Evolutionary conservation across 1,284 basidiomycete genomes (phyloP).

Genomic region (Phellopilus nigrolimitatus): DNA sequence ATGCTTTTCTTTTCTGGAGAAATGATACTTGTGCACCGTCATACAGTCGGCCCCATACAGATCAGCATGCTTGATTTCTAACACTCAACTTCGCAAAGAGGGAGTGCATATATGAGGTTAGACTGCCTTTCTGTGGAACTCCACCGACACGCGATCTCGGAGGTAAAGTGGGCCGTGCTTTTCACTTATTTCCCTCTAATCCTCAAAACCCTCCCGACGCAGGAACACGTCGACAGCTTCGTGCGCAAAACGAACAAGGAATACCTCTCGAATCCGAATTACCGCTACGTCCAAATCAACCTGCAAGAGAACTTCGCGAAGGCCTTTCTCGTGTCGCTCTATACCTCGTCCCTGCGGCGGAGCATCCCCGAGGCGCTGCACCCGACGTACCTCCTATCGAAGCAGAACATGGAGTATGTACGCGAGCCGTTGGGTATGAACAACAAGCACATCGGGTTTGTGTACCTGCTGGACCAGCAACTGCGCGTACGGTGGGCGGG

Average conservation of each 20-base stretch:
- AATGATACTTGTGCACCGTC: too few relatives aligned
- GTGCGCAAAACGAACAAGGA: slow-evolving; percentile 57
- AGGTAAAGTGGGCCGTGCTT: slow-evolving; percentile 46
- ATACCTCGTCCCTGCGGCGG: slow-evolving; percentile 68
- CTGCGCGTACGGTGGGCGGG: slow-evolving; percentile 91
- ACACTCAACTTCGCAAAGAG: too few relatives aligned
- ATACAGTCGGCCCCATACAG: too few relatives aligned
- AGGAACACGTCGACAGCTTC: slow-evolving; percentile 84
- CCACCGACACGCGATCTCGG: slow-evolving; percentile 81
- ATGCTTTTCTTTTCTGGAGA: too few relatives aligned
- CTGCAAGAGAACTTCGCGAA: slow-evolving; percentile 90
- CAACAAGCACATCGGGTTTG: slow-evolving; percentile 91
- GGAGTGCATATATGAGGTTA: too few relatives aligned
- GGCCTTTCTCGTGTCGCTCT: slow-evolving; percentile 82
- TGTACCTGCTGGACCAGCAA: slow-evolving; percentile 86
- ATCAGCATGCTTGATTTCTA: too few relatives aligned
- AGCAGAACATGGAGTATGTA: slow-evolving; percentile 74
- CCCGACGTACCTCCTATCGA: slow-evolving; percentile 76
- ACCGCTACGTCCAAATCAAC: slow-evolving; percentile 86
- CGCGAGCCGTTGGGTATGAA: slow-evolving; percentile 81
- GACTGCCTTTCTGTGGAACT: too few relatives aligned
- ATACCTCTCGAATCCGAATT: slow-evolving; percentile 60
- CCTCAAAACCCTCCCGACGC: slow-evolving; percentile 9
- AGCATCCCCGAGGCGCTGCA: slow-evolving; percentile 65
- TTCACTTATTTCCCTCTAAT: slow-evolving; percentile 10